Evolutionary conservation across 306 rosid species (phyloP), one percentile per base, ranked within the genome.

Genomic region (Quercus robur): DNA sequence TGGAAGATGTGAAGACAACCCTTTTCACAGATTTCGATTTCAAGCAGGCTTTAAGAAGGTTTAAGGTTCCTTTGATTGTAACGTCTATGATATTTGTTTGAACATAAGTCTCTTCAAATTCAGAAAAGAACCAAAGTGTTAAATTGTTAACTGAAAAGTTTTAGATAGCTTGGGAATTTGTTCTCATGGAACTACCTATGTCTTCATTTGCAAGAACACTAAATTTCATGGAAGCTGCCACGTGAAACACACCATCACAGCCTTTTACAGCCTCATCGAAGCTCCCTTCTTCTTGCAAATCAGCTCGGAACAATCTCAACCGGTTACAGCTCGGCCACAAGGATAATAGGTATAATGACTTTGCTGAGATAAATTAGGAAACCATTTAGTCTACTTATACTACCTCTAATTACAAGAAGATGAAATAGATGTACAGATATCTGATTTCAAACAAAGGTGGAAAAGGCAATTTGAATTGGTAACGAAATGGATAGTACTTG

Each of bases 1-100:
- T 86, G 21, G 97, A 91, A 84, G 98, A 94, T 56, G 97, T 94
- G 85, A 91, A 83, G 35, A 94, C 89, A 80, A 91, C 97, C 78
- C 86, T 88, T 81, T 86, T 91, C 84, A 94, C 91, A 6, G 97
- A 87, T 83, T 81, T 79, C 19, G 92, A 90, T 77, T 89, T 87
- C 90, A 86, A 75, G 78, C 98, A 94, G 33, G 98, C 79, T 20
- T 84, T 86, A 4, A 94, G 88, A 78, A 94, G 56, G 81, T 86
- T 92, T 33, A 87, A 19, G 66, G 91, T 86, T 64, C 95, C 95
- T 57, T 81, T 85, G 77, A 94, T 85, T 74, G 88, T 88, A 73
- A 90, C 94, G 33, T 89, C 87, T 35, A 89, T 80, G 68, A 86
- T 77, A 61, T 87, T 81, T 63, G 80, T 73, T 84, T 84, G 88